Conservation (phyloP, 2,329 filamentous ascomycete genomes). For the Penicillium frequentans region DNA sequence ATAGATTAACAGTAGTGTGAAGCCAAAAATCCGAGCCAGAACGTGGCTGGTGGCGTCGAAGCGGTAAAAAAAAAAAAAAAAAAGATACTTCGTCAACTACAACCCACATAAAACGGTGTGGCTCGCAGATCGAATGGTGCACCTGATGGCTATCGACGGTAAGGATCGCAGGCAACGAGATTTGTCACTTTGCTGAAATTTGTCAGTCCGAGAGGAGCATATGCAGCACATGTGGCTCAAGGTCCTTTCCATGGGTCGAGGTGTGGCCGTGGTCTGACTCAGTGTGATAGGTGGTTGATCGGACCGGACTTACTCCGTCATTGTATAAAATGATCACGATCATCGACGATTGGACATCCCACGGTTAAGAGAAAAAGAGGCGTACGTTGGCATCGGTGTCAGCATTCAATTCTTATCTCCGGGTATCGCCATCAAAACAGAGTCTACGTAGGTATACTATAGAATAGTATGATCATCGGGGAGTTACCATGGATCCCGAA, state of each 20-base stretch:
- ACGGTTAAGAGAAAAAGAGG: background rate
- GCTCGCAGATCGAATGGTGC: background rate
- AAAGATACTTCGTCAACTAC: background rate
- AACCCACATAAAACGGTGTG: background rate
- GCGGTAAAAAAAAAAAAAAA: background rate
- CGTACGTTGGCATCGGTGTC: background rate
- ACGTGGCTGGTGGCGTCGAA: background rate
- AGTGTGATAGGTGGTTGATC: constrained; percentile 10
- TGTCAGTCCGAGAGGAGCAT: background rate
- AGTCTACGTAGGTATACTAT: background rate
- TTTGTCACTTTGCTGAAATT: background rate
- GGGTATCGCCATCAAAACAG: background rate
- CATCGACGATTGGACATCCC: background rate
- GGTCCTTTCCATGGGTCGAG: constrained; percentile 3
- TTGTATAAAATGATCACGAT: background rate
- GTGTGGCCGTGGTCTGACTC: constrained; percentile 8
- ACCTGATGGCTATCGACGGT: constrained; percentile 1
- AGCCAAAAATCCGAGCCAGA: background rate
- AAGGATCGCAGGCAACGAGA: constrained; percentile 11
- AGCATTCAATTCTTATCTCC: background rate
- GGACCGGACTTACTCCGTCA: background rate
- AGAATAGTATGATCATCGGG: background rate
- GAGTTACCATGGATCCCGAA: background rate
- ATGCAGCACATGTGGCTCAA: background rate
- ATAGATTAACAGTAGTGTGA: background rate